Evolutionary conservation across 2,329 filamentous ascomycete genomes (phyloP).

Genomic region (Fusarium sp.): DNA sequence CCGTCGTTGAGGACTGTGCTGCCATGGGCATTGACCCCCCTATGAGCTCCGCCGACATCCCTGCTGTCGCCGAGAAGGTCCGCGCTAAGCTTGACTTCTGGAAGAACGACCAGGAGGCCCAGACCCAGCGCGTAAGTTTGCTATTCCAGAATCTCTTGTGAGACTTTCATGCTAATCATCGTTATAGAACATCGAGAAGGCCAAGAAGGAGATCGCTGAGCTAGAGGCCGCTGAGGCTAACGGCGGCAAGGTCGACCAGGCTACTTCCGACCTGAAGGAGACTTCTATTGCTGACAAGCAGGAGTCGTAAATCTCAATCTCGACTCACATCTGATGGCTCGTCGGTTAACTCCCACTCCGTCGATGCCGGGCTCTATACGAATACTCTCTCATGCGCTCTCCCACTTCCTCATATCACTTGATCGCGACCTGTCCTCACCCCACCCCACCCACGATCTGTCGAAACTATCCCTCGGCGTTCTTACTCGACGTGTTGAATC

Average conservation of each 20-base stretch:
- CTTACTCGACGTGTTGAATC: constrained; percentile 21
- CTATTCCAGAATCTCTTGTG: not conserved
- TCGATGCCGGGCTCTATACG: constrained; percentile 21
- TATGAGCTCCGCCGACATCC: constrained; percentile 85
- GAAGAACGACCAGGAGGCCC: constrained; percentile 88
- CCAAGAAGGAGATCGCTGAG: constrained; percentile 92
- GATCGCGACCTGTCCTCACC: constrained; percentile 7
- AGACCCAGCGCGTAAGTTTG: constrained; percentile 86
- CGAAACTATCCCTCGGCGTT: constrained; percentile 11
- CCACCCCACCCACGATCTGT: constrained; percentile 15
- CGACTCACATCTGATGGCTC: constrained; percentile 7
- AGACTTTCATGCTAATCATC: constrained; percentile 47
- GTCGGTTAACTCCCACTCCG: constrained; percentile 30
- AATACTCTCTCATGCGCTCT: constrained; percentile 9
- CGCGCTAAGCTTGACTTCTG: constrained; percentile 91
- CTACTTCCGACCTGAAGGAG: constrained; percentile 64
- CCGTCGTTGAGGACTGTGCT: constrained; percentile 89
- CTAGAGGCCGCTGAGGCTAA: constrained; percentile 73
- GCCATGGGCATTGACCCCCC: constrained; percentile 89
- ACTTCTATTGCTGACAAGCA: constrained; percentile 65
- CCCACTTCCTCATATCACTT: constrained; percentile 2
- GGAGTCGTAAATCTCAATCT: constrained; percentile 55
- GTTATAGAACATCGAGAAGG: constrained; percentile 91
- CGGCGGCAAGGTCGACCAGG: constrained; percentile 67
- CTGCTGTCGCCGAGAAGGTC: constrained; percentile 85